Evolutionary conservation across 1,284 basidiomycete species (phyloP).

Genomic region (Sphagnurus paluster): DNA sequence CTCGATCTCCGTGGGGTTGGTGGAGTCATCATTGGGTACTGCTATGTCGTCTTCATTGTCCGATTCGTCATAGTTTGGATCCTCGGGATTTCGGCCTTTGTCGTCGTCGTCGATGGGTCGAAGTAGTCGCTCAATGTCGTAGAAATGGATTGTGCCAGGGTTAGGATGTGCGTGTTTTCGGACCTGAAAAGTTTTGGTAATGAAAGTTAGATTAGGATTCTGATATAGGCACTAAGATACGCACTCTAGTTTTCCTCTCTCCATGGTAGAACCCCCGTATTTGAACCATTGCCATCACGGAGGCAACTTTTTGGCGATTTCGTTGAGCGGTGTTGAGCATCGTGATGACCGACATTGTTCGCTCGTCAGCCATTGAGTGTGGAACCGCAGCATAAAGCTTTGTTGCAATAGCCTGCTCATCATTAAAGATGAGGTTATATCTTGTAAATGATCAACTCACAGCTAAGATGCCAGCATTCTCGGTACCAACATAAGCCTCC

Average conservation of each 20-base stretch:
- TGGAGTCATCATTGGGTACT: not conserved
- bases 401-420: slow-evolving; percentile 23
- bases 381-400: slow-evolving; percentile 26
- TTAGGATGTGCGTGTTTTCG: slow-evolving; percentile 14
- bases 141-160: slow-evolving; percentile 21
- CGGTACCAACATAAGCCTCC: slow-evolving; percentile 16
- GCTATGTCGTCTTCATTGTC: no score
- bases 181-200: slow-evolving; percentile 6
- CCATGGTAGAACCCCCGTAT: slow-evolving; percentile 14
- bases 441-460: slow-evolving; percentile 16
- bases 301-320: slow-evolving; percentile 21
- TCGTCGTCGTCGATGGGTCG: slow-evolving; percentile 16
- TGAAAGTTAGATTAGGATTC: not conserved
- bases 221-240: not conserved
- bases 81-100: not conserved
- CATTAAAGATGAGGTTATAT: not conserved
- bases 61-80: not conserved
- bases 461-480: slow-evolving; percentile 23
- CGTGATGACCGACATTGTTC: slow-evolving; percentile 26
- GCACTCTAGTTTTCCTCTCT: slow-evolving; percentile 10
- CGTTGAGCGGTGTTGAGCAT: slow-evolving; percentile 25
- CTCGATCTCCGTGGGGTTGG: not conserved
- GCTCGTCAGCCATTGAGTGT: slow-evolving; percentile 30
- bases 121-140: slow-evolving; percentile 18
- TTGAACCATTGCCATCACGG: slow-evolving; percentile 17